Evolutionary conservation across 495 filamentous ascomycete genomes (phyloP).

Genomic region (Penicillium manginii): DNA sequence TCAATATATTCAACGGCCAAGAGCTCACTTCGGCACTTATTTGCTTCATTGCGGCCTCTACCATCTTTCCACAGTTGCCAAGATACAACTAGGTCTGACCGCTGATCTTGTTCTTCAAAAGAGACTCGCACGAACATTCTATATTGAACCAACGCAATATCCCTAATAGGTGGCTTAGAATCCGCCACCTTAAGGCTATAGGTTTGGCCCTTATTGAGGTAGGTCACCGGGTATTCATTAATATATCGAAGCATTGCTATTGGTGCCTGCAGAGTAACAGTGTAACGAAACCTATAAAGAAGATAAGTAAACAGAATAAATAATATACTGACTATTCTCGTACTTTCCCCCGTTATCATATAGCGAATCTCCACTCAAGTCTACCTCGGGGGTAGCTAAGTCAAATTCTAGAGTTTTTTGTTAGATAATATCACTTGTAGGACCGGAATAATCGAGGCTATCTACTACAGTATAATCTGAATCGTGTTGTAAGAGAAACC

Average conservation of each 20-base stretch:
- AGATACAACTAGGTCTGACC: constrained; percentile 76
- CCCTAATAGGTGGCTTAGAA: constrained; percentile 47
- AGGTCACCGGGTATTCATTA: constrained; percentile 90
- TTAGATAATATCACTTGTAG: no score
- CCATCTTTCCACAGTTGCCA: constrained; percentile 99
- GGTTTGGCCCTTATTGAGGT: constrained; percentile 95
- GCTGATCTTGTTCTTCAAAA: constrained; percentile 91
- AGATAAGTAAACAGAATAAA: no score
- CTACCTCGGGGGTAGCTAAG: no score
- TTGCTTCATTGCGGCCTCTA: constrained; percentile 83
- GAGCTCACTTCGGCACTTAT: constrained; percentile 82
- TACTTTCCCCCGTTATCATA: no score
- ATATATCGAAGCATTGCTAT: constrained; percentile 90
- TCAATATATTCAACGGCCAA: constrained; percentile 84
- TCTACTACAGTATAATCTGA: no score
- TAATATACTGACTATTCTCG: no score
- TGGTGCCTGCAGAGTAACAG: constrained; percentile 48
- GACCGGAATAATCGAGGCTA: no score
- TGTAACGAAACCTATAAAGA: neutral
- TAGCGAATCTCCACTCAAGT: no score
- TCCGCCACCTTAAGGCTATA: constrained; percentile 83
- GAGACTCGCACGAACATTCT: constrained; percentile 88
- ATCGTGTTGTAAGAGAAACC: no score
- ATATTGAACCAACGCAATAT: constrained; percentile 54
- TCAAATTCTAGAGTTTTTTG: no score